A percentile compares a stretch with the other conserved stretches of the same genome.
phyloP scores from a whole-genome alignment of 192 early-diverging fungal species.

The Coemansia sp. region DNA sequence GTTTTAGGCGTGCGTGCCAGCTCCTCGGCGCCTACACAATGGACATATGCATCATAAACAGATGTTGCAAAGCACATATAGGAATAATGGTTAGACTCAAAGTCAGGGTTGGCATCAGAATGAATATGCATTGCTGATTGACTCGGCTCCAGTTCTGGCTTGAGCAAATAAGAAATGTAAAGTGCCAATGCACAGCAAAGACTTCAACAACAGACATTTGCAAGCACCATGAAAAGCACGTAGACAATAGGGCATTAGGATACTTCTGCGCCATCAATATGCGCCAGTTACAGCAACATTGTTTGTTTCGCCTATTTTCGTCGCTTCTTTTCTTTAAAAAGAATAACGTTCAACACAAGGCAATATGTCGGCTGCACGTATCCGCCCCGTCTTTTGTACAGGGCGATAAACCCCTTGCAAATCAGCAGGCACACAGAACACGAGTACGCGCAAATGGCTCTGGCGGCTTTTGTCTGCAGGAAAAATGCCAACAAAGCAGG shows the following conservation, averaged over 20 bases:
- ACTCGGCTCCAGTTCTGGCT: too few species aligned
- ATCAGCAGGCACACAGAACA: too few species aligned
- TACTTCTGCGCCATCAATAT: neutral
- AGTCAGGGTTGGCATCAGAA: neutral
- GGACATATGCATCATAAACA: neutral
- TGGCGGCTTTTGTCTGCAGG: too few species aligned
- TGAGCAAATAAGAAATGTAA: too few species aligned
- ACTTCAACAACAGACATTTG: neutral
- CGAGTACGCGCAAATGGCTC: too few species aligned
- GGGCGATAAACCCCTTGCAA: too few species aligned
- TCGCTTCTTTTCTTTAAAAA: neutral
- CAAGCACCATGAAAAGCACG: neutral
- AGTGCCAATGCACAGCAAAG: neutral
- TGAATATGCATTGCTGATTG: too few species aligned
- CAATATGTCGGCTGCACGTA: too few species aligned
- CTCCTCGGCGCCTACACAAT: constrained; percentile 19
- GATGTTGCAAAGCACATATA: neutral
- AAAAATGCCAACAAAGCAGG: too few species aligned
- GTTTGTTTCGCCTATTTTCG: neutral
- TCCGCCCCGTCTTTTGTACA: too few species aligned
- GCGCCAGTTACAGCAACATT: neutral
- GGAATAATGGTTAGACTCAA: neutral
- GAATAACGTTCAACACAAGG: neutral
- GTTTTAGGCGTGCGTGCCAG: neutral
- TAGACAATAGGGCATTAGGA: neutral